These are phyloP conservation scores for Hemerocallis citrina DNA, from an alignment of 106 monocot genomes.

Conservation along the genomic window DNA sequence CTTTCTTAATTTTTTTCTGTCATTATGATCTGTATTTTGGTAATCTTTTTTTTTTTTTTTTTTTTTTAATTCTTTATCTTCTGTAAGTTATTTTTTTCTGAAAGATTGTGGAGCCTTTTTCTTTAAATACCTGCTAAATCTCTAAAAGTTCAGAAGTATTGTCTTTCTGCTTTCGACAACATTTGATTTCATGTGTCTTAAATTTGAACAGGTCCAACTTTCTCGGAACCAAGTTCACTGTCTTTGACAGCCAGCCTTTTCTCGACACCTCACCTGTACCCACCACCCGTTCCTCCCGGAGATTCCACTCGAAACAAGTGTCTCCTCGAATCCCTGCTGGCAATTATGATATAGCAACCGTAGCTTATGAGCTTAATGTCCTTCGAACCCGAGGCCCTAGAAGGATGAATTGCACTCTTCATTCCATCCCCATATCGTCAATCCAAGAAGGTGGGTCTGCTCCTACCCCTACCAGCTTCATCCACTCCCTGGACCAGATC, in stretches of 20 bases:
- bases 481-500: slow-evolving; percentile 35
- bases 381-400: slow-evolving; percentile 67
- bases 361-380: slow-evolving; percentile 66
- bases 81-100: no score
- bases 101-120: no score
- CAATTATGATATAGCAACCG: slow-evolving; percentile 49
- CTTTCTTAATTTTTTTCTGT: no score
- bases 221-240: slow-evolving; percentile 65
- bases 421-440: slow-evolving; percentile 39
- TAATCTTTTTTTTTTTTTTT: no score
- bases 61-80: no score
- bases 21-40: no score
- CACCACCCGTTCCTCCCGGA: slow-evolving; percentile 23
- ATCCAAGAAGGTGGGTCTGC: slow-evolving; percentile 39
- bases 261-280: slow-evolving; percentile 12
- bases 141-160: no score
- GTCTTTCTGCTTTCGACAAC: no score
- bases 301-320: slow-evolving; percentile 66
- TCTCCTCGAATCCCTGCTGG: slow-evolving; percentile 60
- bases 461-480: slow-evolving; percentile 41
- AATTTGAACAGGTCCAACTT: slow-evolving; percentile 59
- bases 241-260: slow-evolving; percentile 59
- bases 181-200: no score
- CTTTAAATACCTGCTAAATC: no score
- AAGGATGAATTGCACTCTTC: slow-evolving; percentile 62